phyloP scores from a whole-genome alignment of 805 yeast genomes.

The Aciculoconidium aculeatum region DNA sequence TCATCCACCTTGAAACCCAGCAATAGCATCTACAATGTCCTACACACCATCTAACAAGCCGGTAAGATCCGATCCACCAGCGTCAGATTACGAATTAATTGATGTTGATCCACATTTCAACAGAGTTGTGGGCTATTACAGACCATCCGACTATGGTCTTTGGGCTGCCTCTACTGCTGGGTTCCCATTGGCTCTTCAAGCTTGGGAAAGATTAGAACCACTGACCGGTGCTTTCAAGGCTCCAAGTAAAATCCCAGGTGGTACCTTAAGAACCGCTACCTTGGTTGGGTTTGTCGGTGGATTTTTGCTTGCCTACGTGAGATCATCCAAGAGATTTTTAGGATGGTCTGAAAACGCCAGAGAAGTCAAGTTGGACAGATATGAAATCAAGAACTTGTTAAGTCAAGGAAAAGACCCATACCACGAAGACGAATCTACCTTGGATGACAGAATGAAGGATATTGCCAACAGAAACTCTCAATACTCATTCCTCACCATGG shows the following conservation, averaged over 20 bases:
- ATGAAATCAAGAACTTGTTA: conserved; percentile 61
- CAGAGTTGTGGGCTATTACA: conserved; percentile 67
- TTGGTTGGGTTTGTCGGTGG: conserved; percentile 69
- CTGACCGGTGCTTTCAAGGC: conserved; percentile 35
- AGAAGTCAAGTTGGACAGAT: conserved; percentile 70
- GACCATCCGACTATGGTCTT: conserved; percentile 57
- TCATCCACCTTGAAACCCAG: too few relatives aligned
- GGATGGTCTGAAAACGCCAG: conserved; percentile 69
- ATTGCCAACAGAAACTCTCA: conserved; percentile 75
- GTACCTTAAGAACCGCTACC: conserved; percentile 53
- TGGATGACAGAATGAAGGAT: conserved; percentile 66
- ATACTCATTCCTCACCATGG: conserved; percentile 54
- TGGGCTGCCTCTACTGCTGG: conserved; percentile 40
- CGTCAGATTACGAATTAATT: conserved; percentile 44
- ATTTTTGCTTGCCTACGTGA: conserved; percentile 61
- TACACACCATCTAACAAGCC: conserved; percentile 35
- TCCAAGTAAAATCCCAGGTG: conserved; percentile 48
- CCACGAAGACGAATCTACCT: conserved; percentile 47
- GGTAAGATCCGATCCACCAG: conserved; percentile 32
- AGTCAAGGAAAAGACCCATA: conserved; percentile 63
- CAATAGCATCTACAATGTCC: conserved; percentile 37
- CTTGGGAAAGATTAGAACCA: conserved; percentile 41
- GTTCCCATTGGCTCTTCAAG: conserved; percentile 35
- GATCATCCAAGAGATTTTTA: conserved; percentile 67
- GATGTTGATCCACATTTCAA: conserved; percentile 75